Percentiles rank a stretch among this genome's conserved stretches.
These are phyloP conservation scores for Rhizopogon vesiculosus DNA, from an alignment of 768 basidiomycete genomes.

Conservation along the genomic window DNA sequence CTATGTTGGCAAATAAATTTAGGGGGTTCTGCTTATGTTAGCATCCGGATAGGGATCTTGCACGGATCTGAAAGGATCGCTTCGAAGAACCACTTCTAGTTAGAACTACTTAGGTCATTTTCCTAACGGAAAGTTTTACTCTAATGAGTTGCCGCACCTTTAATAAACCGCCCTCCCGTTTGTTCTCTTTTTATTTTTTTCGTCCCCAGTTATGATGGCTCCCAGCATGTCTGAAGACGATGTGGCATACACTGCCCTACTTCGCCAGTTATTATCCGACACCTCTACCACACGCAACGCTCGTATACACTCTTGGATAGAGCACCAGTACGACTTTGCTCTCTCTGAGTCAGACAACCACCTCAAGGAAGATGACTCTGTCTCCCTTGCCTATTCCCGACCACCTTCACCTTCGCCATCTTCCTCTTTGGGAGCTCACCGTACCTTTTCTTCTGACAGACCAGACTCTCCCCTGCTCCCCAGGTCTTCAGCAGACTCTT, in stretches of 20 bases:
- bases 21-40: constrained; percentile 13
- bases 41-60: background rate
- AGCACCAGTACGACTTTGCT: constrained; percentile 32
- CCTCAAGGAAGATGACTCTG: background rate
- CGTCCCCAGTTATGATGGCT: background rate
- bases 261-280: constrained; percentile 23
- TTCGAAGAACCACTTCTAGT: constrained; percentile 6
- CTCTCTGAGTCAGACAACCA: constrained; percentile 18
- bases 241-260: constrained; percentile 22
- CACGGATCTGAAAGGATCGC: background rate
- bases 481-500: constrained; percentile 16
- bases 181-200: background rate
- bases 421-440: constrained; percentile 26
- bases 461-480: constrained; percentile 28
- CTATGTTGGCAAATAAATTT: constrained; percentile 2
- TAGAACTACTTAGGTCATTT: constrained; percentile 14
- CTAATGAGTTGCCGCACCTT: background rate
- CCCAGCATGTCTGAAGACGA: constrained; percentile 26
- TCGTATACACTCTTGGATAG: constrained; percentile 29
- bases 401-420: constrained; percentile 25
- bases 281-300: constrained; percentile 19
- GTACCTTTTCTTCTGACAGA: constrained; percentile 17
- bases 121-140: background rate
- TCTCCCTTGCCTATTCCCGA: background rate
- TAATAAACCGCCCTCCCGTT: constrained; percentile 16